Evolutionary conservation across 805 yeast genomes (phyloP).

Genomic region (Suhomyces faveliae): DNA sequence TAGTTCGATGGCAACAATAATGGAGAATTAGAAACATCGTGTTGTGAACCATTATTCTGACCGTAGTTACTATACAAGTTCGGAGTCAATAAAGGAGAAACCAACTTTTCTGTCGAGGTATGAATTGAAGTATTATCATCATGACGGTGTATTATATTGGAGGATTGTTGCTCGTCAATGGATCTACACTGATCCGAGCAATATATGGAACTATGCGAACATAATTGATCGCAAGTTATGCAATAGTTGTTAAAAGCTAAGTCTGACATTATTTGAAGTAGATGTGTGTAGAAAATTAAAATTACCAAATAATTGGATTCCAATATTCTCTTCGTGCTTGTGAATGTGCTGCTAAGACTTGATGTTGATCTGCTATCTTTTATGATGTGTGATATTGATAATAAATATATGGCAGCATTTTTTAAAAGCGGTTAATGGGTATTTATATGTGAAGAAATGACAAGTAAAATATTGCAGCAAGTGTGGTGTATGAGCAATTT

Average conservation of each 20-base stretch:
- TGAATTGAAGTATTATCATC: conserved; percentile 4
- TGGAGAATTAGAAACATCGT: conserved; percentile 21
- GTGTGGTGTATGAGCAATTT: conserved; percentile 3
- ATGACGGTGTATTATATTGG: conserved; percentile 13
- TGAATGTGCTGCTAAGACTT: background rate
- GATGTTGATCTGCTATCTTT: background rate
- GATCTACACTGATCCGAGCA: conserved; percentile 33
- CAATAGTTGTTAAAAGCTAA: conserved; percentile 44
- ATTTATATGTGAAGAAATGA: background rate
- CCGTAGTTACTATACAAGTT: conserved; percentile 26
- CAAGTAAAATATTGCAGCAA: conserved; percentile 5
- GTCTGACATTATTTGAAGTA: conserved; percentile 12
- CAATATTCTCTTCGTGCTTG: background rate
- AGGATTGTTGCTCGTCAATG: conserved; percentile 28
- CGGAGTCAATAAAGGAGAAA: conserved; percentile 41
- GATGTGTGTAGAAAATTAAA: background rate
- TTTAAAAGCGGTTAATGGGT: conserved; percentile 1
- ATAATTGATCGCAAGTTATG: conserved; percentile 35
- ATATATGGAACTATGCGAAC: conserved; percentile 20
- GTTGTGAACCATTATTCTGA: conserved; percentile 1
- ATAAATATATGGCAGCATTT: background rate
- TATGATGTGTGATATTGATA: background rate
- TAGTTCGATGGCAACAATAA: conserved; percentile 18
- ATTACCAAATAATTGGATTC: background rate
- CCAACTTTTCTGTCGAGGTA: conserved; percentile 18